Conservation (phyloP, 768 basidiomycete species). For the Butyriboletus loyo region DNA sequence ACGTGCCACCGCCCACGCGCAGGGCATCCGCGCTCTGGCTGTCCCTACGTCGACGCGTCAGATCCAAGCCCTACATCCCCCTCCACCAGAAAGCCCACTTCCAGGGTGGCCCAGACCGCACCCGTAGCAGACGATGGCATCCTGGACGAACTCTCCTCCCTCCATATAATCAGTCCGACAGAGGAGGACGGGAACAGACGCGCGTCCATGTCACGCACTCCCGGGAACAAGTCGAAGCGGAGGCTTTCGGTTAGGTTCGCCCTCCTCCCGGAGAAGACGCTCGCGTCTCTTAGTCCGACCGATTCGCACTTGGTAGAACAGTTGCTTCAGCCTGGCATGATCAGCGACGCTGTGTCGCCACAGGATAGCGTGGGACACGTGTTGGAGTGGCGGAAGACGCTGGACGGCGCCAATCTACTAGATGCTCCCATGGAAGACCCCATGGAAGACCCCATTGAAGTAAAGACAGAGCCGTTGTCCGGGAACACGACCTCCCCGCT, state of each 20-base stretch:
- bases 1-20: constrained; percentile 53
- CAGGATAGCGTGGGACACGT: constrained; percentile 32
- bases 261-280: constrained; percentile 36
- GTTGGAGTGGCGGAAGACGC: constrained; percentile 28
- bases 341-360: constrained; percentile 17
- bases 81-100: constrained; percentile 3
- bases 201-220: constrained; percentile 3
- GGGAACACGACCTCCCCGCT: neutral
- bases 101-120: neutral
- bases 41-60: constrained; percentile 42
- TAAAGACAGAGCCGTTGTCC: neutral
- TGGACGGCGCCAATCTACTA: constrained; percentile 31
- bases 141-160: constrained; percentile 44
- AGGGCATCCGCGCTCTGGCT: constrained; percentile 64
- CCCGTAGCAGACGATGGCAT: constrained; percentile 28
- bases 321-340: constrained; percentile 45
- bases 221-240: constrained; percentile 12
- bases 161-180: constrained; percentile 36
- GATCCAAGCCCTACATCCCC: constrained; percentile 15
- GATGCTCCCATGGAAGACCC: constrained; percentile 35
- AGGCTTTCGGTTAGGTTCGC: constrained; percentile 31
- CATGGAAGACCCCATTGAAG: constrained; percentile 24
- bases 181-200: constrained; percentile 17
- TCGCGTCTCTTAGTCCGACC: constrained; percentile 50
- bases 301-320: constrained; percentile 46